A percentile compares a stretch with the other conserved stretches of the same genome.
These are phyloP conservation scores for Pelargonium fulgidum DNA, from an alignment of 441 rosid species.

Conservation along the genomic window DNA sequence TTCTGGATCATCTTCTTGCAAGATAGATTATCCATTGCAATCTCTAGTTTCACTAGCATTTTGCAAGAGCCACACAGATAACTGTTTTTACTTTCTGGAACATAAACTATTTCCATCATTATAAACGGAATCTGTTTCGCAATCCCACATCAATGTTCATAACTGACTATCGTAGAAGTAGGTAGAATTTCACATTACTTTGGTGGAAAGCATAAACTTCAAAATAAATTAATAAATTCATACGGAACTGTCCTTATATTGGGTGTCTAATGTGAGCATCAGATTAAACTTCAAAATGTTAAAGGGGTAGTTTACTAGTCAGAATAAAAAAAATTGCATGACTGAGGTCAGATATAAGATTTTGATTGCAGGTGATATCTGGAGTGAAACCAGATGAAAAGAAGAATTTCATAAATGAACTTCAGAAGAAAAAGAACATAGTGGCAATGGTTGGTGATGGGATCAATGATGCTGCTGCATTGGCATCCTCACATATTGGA, in stretches of 20 bases:
- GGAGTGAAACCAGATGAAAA: conserved; percentile 84
- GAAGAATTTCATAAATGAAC: conserved; percentile 58
- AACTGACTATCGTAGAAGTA: not conserved
- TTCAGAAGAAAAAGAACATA: conserved; percentile 56
- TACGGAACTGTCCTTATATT: not conserved
- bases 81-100: not conserved
- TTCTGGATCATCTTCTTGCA: not conserved
- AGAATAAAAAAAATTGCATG: not conserved
- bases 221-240: not conserved
- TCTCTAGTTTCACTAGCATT: not conserved
- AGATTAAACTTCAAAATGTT: not conserved
- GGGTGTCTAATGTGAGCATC: not conserved
- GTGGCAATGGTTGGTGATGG: conserved; percentile 99
- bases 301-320: not conserved
- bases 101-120: not conserved
- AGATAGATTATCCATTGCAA: not conserved
- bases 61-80: conserved; percentile 1
- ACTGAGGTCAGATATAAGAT: conserved; percentile 4
- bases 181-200: not conserved
- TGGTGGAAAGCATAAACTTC: not conserved
- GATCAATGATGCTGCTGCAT: conserved; percentile 94
- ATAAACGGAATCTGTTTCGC: not conserved
- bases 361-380: conserved; percentile 56
- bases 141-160: not conserved
- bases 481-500: conserved; percentile 85